phyloP scores from a whole-genome alignment of 2,329 filamentous ascomycete species.

The Periconia sp. region DNA sequence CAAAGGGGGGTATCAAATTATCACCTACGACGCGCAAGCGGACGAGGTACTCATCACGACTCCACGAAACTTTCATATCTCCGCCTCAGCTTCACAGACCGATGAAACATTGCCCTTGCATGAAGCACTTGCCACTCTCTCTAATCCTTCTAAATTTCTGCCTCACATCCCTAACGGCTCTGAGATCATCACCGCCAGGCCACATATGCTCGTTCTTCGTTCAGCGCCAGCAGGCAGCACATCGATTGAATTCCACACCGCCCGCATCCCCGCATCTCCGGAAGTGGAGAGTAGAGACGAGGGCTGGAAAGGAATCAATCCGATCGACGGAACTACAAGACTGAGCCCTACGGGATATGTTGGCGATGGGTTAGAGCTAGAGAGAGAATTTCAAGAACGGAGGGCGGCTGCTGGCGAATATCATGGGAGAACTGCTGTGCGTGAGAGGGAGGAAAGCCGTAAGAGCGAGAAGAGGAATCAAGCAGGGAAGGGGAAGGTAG shows the following conservation, averaged over 20 bases:
- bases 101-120: slow-evolving; percentile 28
- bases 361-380: slow-evolving; percentile 26
- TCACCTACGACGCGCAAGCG: slow-evolving; percentile 33
- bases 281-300: slow-evolving; percentile 3
- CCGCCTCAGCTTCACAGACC: slow-evolving; percentile 2
- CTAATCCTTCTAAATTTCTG: slow-evolving; percentile 35
- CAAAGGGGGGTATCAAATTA: no score
- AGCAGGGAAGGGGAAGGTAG: slow-evolving; percentile 14
- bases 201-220: slow-evolving; percentile 40
- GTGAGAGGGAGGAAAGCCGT: not conserved
- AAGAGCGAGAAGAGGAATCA: slow-evolving; percentile 4
- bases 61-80: slow-evolving; percentile 14
- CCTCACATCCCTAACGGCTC: slow-evolving; percentile 32
- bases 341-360: slow-evolving; percentile 43
- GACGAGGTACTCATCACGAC: slow-evolving; percentile 32
- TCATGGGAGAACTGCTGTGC: not conserved
- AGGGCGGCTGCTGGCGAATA: slow-evolving; percentile 22
- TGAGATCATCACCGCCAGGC: slow-evolving; percentile 35
- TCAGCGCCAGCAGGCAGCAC: slow-evolving; percentile 7
- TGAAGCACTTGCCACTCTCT: slow-evolving; percentile 33
- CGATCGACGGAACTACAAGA: slow-evolving; percentile 42
- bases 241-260: slow-evolving; percentile 11
- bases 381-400: slow-evolving; percentile 33
- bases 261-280: slow-evolving; percentile 13
- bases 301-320: slow-evolving; percentile 28